phyloP scores from a whole-genome alignment of 495 filamentous ascomycete genomes.

The Hypoxylon perforatum region DNA sequence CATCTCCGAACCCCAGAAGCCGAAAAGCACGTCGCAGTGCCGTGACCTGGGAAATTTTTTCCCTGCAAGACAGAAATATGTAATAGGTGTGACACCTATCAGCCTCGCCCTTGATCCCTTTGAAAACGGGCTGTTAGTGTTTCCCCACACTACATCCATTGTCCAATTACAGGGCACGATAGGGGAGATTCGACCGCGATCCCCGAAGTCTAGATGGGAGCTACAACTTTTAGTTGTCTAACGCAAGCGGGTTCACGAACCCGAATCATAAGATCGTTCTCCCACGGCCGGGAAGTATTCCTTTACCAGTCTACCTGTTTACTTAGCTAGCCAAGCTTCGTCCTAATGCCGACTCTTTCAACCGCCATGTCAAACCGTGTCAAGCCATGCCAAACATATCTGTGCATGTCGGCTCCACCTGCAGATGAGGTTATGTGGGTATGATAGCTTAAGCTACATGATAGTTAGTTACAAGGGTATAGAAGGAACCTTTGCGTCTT shows the following conservation, averaged over 20 bases:
- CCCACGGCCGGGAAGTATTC: constrained; percentile 27
- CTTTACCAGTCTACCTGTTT: constrained; percentile 13
- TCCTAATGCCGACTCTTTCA: constrained; percentile 24
- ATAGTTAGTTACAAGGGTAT: constrained; percentile 8
- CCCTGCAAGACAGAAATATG: constrained; percentile 3
- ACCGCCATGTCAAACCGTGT: background rate
- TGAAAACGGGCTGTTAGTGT: constrained; percentile 5
- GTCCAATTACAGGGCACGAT: constrained; percentile 24
- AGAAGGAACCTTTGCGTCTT: constrained; percentile 11
- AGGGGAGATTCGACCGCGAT: constrained; percentile 14
- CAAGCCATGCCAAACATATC: constrained; percentile 12
- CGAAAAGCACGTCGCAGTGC: constrained; percentile 13
- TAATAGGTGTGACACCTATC: constrained; percentile 38
- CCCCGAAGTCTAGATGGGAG: constrained; percentile 16
- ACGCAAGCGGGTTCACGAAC: constrained; percentile 18
- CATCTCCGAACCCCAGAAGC: background rate
- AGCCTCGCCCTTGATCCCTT: constrained; percentile 30
- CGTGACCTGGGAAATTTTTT: constrained; percentile 22
- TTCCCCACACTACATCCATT: constrained; percentile 33
- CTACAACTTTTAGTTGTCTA: constrained; percentile 17
- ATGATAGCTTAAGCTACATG: background rate
- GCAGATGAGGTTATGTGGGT: constrained; percentile 11
- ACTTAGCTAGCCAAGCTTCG: constrained; percentile 14
- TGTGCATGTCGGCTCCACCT: constrained; percentile 33
- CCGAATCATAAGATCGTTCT: constrained; percentile 27